Conservation (phyloP, 2,329 filamentous ascomycete species). For the Berkeleyomyces rouxiae region DNA sequence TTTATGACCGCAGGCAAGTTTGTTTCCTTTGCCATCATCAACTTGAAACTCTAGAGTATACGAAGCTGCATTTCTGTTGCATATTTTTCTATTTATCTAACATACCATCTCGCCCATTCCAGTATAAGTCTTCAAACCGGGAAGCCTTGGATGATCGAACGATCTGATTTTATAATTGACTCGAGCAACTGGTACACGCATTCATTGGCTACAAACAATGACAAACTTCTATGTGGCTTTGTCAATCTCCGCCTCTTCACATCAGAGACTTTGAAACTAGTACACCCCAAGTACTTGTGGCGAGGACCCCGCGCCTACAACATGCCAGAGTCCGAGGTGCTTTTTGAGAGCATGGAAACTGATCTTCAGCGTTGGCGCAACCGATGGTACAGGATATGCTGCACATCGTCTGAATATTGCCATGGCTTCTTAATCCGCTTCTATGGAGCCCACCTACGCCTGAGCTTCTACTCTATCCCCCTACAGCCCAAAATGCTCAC, state of each 20-base stretch:
- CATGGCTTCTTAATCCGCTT: conserved; percentile 24
- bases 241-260: conserved; percentile 22
- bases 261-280: conserved; percentile 18
- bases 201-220: conserved; percentile 19
- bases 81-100: not conserved
- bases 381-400: conserved; percentile 15
- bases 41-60: not conserved
- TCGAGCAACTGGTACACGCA: conserved; percentile 22
- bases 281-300: conserved; percentile 16
- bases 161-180: conserved; percentile 23
- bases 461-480: conserved; percentile 23
- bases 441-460: conserved; percentile 23
- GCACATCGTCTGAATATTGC: conserved; percentile 16
- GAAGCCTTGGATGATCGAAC: conserved; percentile 27
- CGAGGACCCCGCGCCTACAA: conserved; percentile 13
- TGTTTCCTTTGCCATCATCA: not conserved
- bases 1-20: conserved; percentile 24
- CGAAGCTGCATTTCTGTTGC: not conserved
- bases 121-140: conserved; percentile 27
- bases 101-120: not conserved
- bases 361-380: conserved; percentile 18
- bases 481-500: conserved; percentile 20
- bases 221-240: conserved; percentile 23
- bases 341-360: conserved; percentile 16
- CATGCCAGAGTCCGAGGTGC: conserved; percentile 16